Evolutionary conservation across 306 rosid genomes (phyloP).

Genomic region (Alnus rubra): DNA sequence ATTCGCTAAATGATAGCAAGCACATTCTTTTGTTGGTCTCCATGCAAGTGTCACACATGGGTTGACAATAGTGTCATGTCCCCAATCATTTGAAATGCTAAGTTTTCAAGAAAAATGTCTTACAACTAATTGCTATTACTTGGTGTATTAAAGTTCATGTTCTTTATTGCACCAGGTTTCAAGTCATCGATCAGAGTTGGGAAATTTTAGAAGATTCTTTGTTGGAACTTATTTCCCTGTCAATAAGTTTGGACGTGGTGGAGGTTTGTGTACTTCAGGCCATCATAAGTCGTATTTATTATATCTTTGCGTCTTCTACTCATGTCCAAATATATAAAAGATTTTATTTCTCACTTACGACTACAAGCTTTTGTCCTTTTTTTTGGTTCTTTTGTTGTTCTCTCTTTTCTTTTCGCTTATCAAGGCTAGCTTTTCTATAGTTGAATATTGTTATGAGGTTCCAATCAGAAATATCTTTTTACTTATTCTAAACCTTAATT

Average conservation of each 20-base stretch:
- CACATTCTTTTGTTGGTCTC: background rate
- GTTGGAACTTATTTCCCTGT: constrained; percentile 41
- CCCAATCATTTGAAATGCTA: background rate
- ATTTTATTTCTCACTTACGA: background rate
- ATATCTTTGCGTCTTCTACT: background rate
- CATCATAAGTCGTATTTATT: background rate
- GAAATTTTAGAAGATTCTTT: constrained; percentile 35
- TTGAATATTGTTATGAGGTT: background rate
- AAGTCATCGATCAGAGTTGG: constrained; percentile 42
- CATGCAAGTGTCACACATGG: background rate
- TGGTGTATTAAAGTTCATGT: constrained; percentile 14
- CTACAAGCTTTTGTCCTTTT: background rate
- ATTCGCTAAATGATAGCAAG: background rate
- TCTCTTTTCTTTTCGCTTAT: background rate
- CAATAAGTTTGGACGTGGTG: constrained; percentile 41
- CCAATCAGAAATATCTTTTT: background rate
- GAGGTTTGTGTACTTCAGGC: constrained; percentile 40
- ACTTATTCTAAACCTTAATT: too few relatives aligned
- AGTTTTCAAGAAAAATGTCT: background rate
- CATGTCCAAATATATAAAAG: background rate
- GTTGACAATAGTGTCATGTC: background rate
- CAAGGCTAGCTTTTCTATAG: background rate
- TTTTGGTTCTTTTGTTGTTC: constrained; percentile 8
- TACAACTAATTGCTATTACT: background rate
- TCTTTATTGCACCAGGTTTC: constrained; percentile 59